Percentiles rank a stretch among this genome's conserved stretches.
Conservation (phyloP, 176 grass and related monocot genomes). For the Musa acuminata region DNA sequence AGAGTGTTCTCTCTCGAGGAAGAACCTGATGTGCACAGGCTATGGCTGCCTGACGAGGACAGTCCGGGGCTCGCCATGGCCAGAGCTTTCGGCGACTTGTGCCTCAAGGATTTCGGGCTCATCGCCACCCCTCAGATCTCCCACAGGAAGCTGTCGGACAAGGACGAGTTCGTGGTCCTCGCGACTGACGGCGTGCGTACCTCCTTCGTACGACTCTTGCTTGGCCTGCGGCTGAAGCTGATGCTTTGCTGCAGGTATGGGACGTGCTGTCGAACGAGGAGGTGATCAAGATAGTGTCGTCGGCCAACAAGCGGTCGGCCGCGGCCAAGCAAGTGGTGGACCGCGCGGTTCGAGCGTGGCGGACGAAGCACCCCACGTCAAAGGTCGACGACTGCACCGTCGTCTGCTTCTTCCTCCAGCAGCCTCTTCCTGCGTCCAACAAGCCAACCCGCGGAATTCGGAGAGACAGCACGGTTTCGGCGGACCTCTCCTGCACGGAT, state of each 20-base stretch:
- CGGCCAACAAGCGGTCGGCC: slow-evolving; percentile 32
- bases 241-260: slow-evolving; percentile 44
- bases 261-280: slow-evolving; percentile 82
- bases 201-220: not conserved
- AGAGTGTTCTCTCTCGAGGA: slow-evolving; percentile 71
- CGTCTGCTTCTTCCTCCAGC: slow-evolving; percentile 58
- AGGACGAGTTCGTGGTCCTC: slow-evolving; percentile 84
- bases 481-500: slow-evolving; percentile 15
- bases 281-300: slow-evolving; percentile 54
- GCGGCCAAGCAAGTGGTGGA: slow-evolving; percentile 47
- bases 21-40: slow-evolving; percentile 58
- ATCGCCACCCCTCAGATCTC: slow-evolving; percentile 67
- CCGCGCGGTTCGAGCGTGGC: slow-evolving; percentile 50
- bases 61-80: slow-evolving; percentile 91
- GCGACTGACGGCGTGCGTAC: slow-evolving; percentile 71
- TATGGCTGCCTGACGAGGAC: slow-evolving; percentile 73
- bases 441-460: not conserved
- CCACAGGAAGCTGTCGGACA: slow-evolving; percentile 50
- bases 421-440: not conserved
- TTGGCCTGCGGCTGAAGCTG: not conserved
- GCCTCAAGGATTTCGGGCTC: slow-evolving; percentile 74
- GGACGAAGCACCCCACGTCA: slow-evolving; percentile 52
- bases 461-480: not conserved
- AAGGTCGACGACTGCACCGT: slow-evolving; percentile 77
- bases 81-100: slow-evolving; percentile 80